phyloP scores from a whole-genome alignment of 371 early-diverging fungal species.

The Mortierella sp. region DNA sequence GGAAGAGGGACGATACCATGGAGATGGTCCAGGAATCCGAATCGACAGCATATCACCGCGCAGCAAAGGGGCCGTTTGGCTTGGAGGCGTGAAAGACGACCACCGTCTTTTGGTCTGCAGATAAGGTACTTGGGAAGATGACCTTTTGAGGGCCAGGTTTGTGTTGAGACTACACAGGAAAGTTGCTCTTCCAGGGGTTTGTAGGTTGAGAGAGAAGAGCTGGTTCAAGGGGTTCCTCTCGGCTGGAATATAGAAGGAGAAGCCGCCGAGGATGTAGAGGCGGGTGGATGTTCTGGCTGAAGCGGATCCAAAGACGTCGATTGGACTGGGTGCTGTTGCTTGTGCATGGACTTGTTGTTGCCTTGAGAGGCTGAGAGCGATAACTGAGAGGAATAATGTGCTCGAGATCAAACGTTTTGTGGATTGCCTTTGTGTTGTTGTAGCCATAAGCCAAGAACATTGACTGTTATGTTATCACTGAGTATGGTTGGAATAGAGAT shows the following conservation, averaged over 20 bases:
- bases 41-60: slow-evolving; percentile 15
- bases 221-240: slow-evolving; percentile 14
- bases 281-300: background rate
- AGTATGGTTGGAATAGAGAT: background rate
- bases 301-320: background rate
- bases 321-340: background rate
- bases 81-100: slow-evolving; percentile 24
- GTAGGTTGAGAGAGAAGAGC: slow-evolving; percentile 43
- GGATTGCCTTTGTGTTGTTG: background rate
- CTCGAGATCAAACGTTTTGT: background rate
- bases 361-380: background rate
- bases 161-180: slow-evolving; percentile 32
- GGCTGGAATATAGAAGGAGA: background rate
- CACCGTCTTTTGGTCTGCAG: slow-evolving; percentile 44
- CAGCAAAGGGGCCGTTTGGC: slow-evolving; percentile 12
- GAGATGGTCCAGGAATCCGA: slow-evolving; percentile 22
- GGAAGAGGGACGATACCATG: background rate
- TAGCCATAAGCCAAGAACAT: background rate
- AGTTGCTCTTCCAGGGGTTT: slow-evolving; percentile 22
- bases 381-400: background rate
- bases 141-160: slow-evolving; percentile 25
- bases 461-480: background rate
- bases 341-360: background rate
- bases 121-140: slow-evolving; percentile 36
- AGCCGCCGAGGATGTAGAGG: background rate